Evolutionary conservation across 2,329 filamentous ascomycete species (phyloP).

Genomic region (Dothidotthia symphoricarpi): DNA sequence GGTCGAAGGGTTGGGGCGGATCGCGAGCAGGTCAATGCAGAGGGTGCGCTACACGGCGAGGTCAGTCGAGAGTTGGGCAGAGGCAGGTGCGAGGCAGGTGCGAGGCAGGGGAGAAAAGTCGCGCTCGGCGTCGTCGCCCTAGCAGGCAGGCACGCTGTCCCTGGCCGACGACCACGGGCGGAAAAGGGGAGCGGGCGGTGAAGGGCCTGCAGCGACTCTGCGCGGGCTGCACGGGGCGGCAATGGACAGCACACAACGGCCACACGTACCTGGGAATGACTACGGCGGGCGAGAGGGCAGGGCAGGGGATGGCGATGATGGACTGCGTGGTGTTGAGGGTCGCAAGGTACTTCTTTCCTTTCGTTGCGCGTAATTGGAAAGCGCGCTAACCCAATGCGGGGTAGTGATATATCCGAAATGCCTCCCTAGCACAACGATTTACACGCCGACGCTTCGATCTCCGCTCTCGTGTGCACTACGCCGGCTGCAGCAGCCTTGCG

Average conservation of each 20-base stretch:
- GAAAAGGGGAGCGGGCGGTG: slow-evolving; percentile 40
- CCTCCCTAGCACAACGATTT: slow-evolving; percentile 13
- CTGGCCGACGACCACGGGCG: slow-evolving; percentile 19
- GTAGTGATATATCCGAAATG: slow-evolving; percentile 27
- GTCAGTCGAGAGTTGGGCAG: slow-evolving; percentile 28
- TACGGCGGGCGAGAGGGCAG: slow-evolving; percentile 20
- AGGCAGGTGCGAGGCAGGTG: slow-evolving; percentile 11
- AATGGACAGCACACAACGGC: slow-evolving; percentile 11
- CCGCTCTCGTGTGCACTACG: neutral
- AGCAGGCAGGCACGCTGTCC: slow-evolving; percentile 32
- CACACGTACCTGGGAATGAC: slow-evolving; percentile 36
- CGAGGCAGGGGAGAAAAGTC: slow-evolving; percentile 14
- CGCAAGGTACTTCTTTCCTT: slow-evolving; percentile 40
- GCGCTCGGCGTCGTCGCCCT: slow-evolving; percentile 24
- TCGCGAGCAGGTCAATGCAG: slow-evolving; percentile 44
- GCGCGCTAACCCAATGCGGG: slow-evolving; percentile 25
- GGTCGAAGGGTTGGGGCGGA: slow-evolving; percentile 33
- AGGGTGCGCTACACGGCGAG: slow-evolving; percentile 33
- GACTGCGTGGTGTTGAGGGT: slow-evolving; percentile 33
- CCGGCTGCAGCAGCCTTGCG: slow-evolving; percentile 7
- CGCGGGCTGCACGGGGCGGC: slow-evolving; percentile 20
- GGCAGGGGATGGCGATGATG: slow-evolving; percentile 31
- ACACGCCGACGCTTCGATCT: slow-evolving; percentile 16
- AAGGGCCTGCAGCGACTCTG: slow-evolving; percentile 21
- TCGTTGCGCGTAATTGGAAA: slow-evolving; percentile 36